These are phyloP conservation scores for maize (Zea mays) DNA, from an alignment of 176 grass and related monocot species.

Conservation along the genomic window DNA sequence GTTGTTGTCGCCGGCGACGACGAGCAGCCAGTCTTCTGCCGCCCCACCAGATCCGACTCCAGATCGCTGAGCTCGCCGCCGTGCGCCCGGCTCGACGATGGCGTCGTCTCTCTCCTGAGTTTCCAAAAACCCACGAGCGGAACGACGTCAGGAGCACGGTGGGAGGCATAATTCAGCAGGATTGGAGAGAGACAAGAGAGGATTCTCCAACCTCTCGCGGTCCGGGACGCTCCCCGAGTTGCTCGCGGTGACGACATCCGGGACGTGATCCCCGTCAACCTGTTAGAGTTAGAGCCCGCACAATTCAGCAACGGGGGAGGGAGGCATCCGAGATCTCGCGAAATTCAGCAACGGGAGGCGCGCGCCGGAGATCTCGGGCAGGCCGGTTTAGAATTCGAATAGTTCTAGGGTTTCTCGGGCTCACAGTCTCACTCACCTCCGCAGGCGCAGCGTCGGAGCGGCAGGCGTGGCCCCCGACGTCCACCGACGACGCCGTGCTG, in stretches of 20 bases:
- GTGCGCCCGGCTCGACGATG: conserved; percentile 40
- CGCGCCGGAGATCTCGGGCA: conserved; percentile 31
- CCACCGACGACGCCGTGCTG: conserved; percentile 55
- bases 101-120: conserved; percentile 67
- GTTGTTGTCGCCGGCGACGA: background rate
- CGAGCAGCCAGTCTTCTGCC: conserved; percentile 16
- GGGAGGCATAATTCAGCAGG: conserved; percentile 41
- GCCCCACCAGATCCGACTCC: conserved; percentile 49
- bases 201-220: conserved; percentile 53
- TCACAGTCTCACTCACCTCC: conserved; percentile 57
- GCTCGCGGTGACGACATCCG: conserved; percentile 35
- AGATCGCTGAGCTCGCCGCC: conserved; percentile 53
- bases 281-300: background rate
- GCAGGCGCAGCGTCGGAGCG: conserved; percentile 37
- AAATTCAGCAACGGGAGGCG: background rate
- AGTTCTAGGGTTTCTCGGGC: conserved; percentile 43
- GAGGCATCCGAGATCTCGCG: too few relatives aligned
- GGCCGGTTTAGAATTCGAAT: conserved; percentile 28
- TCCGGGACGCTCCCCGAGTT: conserved; percentile 43
- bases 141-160: background rate
- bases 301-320: conserved; percentile 6
- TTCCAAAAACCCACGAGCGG: background rate
- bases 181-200: background rate
- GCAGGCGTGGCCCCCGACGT: conserved; percentile 25
- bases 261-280: conserved; percentile 41